Evolutionary conservation across 2,329 filamentous ascomycete genomes (phyloP), one percentile per base, ranked within the genome.

Genomic region (Ophiostoma pallidulum): DNA sequence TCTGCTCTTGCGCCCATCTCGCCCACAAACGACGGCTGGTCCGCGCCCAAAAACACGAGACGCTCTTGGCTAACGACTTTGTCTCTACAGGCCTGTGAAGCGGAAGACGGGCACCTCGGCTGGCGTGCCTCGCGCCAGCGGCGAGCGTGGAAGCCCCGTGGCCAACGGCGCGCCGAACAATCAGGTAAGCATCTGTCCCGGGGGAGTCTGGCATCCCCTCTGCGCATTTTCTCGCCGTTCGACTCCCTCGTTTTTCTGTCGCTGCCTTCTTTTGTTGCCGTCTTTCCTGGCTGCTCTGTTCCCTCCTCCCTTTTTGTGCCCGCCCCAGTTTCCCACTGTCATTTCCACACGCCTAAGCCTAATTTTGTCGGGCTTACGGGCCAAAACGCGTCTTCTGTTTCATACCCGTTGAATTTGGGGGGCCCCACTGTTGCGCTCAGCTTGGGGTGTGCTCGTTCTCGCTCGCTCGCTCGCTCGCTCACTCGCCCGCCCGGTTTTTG

Each of bases 51-150:
- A n/a, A n/a, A n/a, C n/a, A n/a, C n/a, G n/a, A n/a, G n/a, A n/a
- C 24, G 10, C 6, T 28, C 24, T 28, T 41, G 41, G 46, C 52
- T 54, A 49, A 54, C 45, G 48, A 54, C 46, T 45, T 57, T 43
- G 56, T 54, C 9, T n/a, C 10, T n/a, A 7, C 37, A 90, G 85
- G 56, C 85, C 85, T 38, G 74, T 83, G 64, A 90, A 90, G 70
- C 87, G 84, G 68, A 84, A 82, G 64, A 73, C 74, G 52, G 77
- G 80, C 56, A 77, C 78, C 54, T 76, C 80, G 56, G 82, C 81
- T 62, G 84, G 83, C 58, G 73, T 86, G 61, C 76, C 82, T 60
- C 77, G 78, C 58, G 66, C 72, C 56, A 74, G 74, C 68, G 80
- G 78, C 64, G 81, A 82, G 64, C 73, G 77, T 56, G 76, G 72